phyloP scores from a whole-genome alignment of 2,329 filamentous ascomycete genomes.

The Nigrospora sphaerica region DNA sequence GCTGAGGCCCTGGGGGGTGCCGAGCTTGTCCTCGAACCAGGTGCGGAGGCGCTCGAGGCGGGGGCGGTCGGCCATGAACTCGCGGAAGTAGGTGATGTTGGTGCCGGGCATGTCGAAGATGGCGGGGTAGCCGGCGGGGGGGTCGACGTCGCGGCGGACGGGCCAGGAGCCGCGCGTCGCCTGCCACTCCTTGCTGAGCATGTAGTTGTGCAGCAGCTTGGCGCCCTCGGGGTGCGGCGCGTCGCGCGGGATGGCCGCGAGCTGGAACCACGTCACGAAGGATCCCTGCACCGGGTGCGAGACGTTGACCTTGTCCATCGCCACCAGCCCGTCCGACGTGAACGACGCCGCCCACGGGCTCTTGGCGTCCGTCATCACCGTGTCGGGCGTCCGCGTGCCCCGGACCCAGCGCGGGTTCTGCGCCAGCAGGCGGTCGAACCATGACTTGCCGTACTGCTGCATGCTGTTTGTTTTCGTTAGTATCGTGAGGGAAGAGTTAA shows the following conservation, averaged over 20 bases:
- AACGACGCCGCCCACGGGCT: conserved; percentile 26
- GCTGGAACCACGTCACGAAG: conserved; percentile 42
- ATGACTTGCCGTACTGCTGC: conserved; percentile 32
- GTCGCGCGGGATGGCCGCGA: conserved; percentile 37
- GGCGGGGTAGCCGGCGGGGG: conserved; percentile 16
- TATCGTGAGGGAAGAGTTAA: neutral
- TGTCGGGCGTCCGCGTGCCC: conserved; percentile 35
- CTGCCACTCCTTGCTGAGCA: conserved; percentile 35
- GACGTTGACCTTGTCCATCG: conserved; percentile 11
- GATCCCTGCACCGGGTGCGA: conserved; percentile 26
- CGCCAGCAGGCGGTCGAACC: conserved; percentile 37
- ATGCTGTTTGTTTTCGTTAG: conserved; percentile 16
- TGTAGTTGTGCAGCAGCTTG: conserved; percentile 40
- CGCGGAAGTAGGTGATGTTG: conserved; percentile 21
- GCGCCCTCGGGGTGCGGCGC: conserved; percentile 42
- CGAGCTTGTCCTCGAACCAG: conserved; percentile 28
- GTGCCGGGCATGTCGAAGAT: conserved; percentile 22
- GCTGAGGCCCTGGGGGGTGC: conserved; percentile 28
- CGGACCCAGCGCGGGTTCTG: conserved; percentile 48
- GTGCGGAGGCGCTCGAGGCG: conserved; percentile 27
- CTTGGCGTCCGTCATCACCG: conserved; percentile 22
- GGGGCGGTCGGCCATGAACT: conserved; percentile 27
- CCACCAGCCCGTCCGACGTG: conserved; percentile 14
- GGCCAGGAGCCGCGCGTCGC: conserved; percentile 18
- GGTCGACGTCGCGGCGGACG: conserved; percentile 18